Conservation (phyloP, 78 protist genomes). For the Dictyostelium purpureum region DNA sequence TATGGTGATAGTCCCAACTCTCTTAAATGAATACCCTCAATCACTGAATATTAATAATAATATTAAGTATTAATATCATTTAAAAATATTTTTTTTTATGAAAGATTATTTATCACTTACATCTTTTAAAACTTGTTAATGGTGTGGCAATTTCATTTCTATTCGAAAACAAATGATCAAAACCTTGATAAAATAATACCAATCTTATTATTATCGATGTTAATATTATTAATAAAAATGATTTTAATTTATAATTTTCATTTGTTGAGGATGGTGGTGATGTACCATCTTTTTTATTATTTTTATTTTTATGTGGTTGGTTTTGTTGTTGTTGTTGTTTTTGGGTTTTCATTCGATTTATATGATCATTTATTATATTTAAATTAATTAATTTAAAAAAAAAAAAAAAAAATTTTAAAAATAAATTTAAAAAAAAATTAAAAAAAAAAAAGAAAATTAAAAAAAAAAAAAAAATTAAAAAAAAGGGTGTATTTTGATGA, state of each 20-base stretch:
- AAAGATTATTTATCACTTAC: neutral
- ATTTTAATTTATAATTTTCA: conserved; percentile 6
- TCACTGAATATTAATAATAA: conserved; percentile 13
- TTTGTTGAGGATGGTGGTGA: no score
- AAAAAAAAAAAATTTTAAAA: no score
- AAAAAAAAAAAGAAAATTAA: no score
- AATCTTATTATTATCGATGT: neutral
- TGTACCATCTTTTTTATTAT: no score
- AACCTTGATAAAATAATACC: conserved; percentile 55
- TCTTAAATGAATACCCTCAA: conserved; percentile 65
- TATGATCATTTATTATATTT: no score
- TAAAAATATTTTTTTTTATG: neutral
- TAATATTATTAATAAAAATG: conserved; percentile 37
- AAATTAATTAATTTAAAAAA: no score
- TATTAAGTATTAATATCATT: neutral
- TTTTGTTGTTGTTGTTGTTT: neutral
- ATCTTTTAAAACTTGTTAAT: conserved; percentile 68
- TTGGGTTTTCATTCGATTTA: no score
- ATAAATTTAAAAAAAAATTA: no score
- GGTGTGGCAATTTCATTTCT: conserved; percentile 78
- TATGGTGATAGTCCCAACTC: conserved; percentile 64
- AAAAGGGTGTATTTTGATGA: no score
- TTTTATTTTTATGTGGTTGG: neutral
- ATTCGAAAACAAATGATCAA: conserved; percentile 30
- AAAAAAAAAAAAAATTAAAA: no score